Evolutionary conservation across 2,329 filamentous ascomycete genomes (phyloP).

Genomic region (Thelonectria discophora): DNA sequence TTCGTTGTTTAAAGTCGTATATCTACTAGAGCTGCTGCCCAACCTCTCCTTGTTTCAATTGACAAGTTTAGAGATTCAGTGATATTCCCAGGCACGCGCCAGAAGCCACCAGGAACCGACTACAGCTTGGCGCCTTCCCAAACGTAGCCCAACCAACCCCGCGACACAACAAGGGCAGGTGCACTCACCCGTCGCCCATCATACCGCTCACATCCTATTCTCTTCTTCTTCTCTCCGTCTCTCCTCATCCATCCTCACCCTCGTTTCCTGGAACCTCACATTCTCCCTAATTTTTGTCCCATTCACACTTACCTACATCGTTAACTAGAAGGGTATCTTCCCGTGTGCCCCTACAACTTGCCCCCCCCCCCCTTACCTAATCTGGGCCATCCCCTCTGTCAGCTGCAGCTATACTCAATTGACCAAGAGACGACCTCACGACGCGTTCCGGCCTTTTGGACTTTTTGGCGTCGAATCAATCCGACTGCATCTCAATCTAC

Average conservation of each 20-base stretch:
- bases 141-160: background rate
- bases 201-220: background rate
- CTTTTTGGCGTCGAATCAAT: background rate
- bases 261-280: background rate
- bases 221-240: background rate
- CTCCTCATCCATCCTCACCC: background rate
- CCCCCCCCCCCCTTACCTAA: background rate
- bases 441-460: background rate
- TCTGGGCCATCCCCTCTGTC: no score
- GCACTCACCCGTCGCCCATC: background rate
- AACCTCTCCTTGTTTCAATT: background rate
- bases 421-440: background rate
- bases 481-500: background rate
- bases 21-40: background rate
- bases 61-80: background rate
- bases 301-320: background rate
- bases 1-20: background rate
- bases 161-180: background rate
- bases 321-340: background rate
- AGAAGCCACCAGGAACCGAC: background rate
- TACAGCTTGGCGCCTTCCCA: conserved; percentile 1
- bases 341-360: background rate
- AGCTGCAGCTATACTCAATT: background rate
- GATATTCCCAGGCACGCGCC: no score
- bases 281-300: background rate